phyloP scores from a whole-genome alignment of 148 eudicot genomes.

The Polygonum maritimum region DNA sequence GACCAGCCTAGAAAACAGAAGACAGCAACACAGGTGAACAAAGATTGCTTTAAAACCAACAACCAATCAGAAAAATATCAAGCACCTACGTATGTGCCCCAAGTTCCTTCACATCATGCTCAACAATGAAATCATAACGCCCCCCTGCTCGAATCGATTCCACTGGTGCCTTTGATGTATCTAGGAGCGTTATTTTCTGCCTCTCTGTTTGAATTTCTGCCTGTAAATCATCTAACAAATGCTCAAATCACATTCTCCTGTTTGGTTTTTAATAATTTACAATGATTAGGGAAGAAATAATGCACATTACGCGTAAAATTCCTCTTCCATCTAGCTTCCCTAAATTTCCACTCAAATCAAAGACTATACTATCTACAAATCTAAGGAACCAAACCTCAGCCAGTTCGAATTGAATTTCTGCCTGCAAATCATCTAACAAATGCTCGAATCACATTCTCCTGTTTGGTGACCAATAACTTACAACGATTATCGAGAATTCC shows the following conservation, averaged over 20 bases:
- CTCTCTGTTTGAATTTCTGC: conserved; percentile 99
- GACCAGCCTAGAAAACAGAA: conserved; percentile 58
- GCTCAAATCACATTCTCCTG: not conserved
- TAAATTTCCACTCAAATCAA: not conserved
- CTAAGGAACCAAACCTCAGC: not conserved
- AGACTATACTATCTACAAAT: not conserved
- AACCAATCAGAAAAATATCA: not conserved
- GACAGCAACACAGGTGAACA: not conserved
- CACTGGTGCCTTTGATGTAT: conserved; percentile 94
- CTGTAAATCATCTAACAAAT: conserved; percentile 28
- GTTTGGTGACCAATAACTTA: not conserved
- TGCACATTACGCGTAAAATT: not conserved
- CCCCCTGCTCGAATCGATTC: conserved; percentile 97
- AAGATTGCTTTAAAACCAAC: not conserved
- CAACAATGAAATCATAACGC: conserved; percentile 95
- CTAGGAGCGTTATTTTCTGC: conserved; percentile 82
- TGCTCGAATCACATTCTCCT: not conserved
- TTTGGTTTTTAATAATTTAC: not conserved
- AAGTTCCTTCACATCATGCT: conserved; percentile 97
- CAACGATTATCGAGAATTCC: not conserved
- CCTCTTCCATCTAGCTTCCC: not conserved
- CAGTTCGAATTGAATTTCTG: conserved; percentile 59
- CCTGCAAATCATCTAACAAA: conserved; percentile 36
- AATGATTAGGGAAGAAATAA: not conserved
- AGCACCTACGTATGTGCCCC: conserved; percentile 92